These are phyloP conservation scores for Syncephalastrum monosporum DNA, from an alignment of 371 early-diverging fungal species.

Conservation along the genomic window DNA sequence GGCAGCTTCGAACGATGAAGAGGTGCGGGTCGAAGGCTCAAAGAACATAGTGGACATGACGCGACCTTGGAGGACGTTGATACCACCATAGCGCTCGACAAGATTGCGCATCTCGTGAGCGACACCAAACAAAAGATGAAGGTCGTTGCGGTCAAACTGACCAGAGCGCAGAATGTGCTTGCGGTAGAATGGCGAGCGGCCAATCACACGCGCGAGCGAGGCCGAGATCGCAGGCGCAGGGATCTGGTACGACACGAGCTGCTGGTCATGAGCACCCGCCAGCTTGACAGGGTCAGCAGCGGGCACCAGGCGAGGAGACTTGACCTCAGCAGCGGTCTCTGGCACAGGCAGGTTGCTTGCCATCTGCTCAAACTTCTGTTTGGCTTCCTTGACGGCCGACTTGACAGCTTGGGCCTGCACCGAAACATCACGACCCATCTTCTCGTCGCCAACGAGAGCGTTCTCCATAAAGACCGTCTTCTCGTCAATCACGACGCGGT, in stretches of 20 bases:
- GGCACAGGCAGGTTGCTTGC: conserved; percentile 10
- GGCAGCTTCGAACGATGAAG: conserved; percentile 91
- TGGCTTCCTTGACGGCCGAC: conserved; percentile 14
- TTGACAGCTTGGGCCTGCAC: conserved; percentile 42
- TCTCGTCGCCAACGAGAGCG: conserved; percentile 37
- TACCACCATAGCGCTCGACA: conserved; percentile 85
- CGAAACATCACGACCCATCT: conserved; percentile 56
- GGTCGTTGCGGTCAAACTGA: conserved; percentile 88
- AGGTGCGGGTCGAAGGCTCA: conserved; percentile 95
- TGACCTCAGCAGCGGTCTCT: conserved; percentile 14
- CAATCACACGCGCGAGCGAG: conserved; percentile 62
- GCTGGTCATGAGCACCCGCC: conserved; percentile 38
- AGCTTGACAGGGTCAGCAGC: conserved; percentile 27
- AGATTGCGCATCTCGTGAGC: conserved; percentile 95
- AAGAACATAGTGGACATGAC: conserved; percentile 94
- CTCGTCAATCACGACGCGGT: conserved; percentile 86
- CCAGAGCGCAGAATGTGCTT: conserved; percentile 88
- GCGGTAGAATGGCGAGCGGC: conserved; percentile 88
- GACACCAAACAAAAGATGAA: conserved; percentile 93
- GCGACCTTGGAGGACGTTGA: conserved; percentile 85
- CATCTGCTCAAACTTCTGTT: conserved; percentile 9
- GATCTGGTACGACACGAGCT: conserved; percentile 32
- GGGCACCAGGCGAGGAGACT: conserved; percentile 14
- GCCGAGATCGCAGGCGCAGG: conserved; percentile 57
- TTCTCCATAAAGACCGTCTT: conserved; percentile 87